These are phyloP conservation scores for Paramecium tetraurelia DNA, from an alignment of 73 alveolate genomes.

Conservation along the genomic window DNA sequence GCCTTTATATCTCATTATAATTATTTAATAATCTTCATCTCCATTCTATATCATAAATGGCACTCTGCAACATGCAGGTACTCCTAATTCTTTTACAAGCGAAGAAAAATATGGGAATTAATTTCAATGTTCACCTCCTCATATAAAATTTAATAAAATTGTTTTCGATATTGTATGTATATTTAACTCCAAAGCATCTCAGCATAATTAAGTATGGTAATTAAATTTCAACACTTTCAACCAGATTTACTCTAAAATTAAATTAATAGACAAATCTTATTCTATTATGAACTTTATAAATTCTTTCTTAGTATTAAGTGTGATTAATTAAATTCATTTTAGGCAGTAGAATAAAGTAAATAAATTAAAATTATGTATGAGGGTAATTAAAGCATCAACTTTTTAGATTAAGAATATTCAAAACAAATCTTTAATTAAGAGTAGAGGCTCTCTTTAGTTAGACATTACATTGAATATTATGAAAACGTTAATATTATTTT, in stretches of 20 bases:
- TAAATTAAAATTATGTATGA: not conserved
- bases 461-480: not conserved
- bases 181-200: not conserved
- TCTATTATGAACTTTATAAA: not conserved
- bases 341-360: not conserved
- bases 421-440: not conserved
- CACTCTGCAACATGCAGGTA: not conserved
- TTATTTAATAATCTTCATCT: conserved; percentile 15
- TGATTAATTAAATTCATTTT: not conserved
- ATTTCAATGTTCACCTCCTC: not conserved
- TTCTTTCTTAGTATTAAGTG: not conserved
- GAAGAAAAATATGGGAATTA: not conserved
- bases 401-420: not conserved
- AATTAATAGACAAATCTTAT: not conserved
- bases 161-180: not conserved
- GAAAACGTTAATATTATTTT: not conserved
- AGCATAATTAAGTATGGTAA: not conserved
- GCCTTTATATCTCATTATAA: not conserved
- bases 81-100: not conserved
- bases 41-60: conserved; percentile 4
- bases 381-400: not conserved
- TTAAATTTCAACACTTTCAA: not conserved
- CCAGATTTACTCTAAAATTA: not conserved
- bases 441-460: not conserved
- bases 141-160: not conserved